Conservation (phyloP, 2,329 filamentous ascomycete species). For the Pseudogymnoascus sp. region DNA sequence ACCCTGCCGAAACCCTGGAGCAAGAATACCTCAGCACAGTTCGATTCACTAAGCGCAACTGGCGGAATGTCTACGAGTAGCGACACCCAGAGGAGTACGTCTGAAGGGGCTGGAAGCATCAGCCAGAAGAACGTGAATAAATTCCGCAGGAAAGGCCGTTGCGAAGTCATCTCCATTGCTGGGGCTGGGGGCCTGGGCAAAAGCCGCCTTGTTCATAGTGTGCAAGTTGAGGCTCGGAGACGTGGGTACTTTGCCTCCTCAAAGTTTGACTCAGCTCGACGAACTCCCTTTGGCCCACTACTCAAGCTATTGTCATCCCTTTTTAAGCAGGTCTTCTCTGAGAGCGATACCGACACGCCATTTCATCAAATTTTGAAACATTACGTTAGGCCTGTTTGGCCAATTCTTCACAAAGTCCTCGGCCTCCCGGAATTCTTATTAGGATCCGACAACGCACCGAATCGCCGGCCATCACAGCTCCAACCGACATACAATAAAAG, state of each 20-base stretch:
- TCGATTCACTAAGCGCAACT: neutral
- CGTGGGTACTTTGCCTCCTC: constrained; percentile 57
- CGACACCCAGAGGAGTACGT: constrained; percentile 13
- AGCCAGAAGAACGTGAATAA: constrained; percentile 32
- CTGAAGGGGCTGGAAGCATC: constrained; percentile 26
- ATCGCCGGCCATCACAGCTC: constrained; percentile 10
- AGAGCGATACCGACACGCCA: constrained; percentile 54
- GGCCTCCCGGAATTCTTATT: constrained; percentile 63
- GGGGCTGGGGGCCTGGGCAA: constrained; percentile 57
- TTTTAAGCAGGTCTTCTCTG: constrained; percentile 59
- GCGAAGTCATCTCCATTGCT: constrained; percentile 53
- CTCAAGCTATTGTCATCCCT: constrained; percentile 56
- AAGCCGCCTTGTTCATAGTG: constrained; percentile 54
- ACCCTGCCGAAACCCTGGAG: neutral
- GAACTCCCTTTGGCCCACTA: constrained; percentile 53
- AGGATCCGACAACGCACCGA: constrained; percentile 28
- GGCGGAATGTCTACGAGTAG: constrained; percentile 1
- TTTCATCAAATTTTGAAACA: constrained; percentile 55
- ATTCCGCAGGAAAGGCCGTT: constrained; percentile 52
- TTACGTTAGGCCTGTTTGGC: constrained; percentile 56
- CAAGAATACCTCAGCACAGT: constrained; percentile 7
- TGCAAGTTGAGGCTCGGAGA: constrained; percentile 50
- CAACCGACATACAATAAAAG: constrained; percentile 26
- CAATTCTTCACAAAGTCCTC: constrained; percentile 51
- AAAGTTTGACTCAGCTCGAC: constrained; percentile 55